Conservation (phyloP, 2,329 filamentous ascomycete species). For the Colletotrichum tropicale region DNA sequence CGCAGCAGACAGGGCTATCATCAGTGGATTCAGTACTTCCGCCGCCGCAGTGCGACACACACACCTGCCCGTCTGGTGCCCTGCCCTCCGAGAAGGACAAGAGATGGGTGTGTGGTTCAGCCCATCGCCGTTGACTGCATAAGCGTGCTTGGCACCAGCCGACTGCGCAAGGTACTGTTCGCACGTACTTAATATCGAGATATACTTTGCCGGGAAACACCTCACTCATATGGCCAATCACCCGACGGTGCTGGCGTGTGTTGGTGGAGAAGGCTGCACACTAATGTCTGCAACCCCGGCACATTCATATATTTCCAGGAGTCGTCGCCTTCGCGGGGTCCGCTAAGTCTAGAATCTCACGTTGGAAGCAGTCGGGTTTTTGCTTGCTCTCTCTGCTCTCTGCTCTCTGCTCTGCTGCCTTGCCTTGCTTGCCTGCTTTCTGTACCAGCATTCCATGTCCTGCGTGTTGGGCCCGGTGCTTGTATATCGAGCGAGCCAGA, state of each 20-base stretch:
- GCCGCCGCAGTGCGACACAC: neutral
- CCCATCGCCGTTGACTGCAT: neutral
- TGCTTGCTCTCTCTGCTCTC: neutral
- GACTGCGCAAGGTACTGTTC: neutral
- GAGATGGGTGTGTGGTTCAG: neutral
- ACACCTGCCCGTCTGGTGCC: slow-evolving; percentile 6
- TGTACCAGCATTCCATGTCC: neutral
- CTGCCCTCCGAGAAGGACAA: neutral
- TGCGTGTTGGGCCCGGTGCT: neutral
- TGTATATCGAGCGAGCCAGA: neutral
- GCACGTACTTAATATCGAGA: neutral
- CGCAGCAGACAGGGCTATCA: neutral
- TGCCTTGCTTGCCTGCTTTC: neutral
- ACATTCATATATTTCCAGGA: slow-evolving; percentile 15
- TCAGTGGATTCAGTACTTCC: neutral
- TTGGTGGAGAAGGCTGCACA: slow-evolving; percentile 3
- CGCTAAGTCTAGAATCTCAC: slow-evolving; percentile 10
- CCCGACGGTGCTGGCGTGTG: neutral
- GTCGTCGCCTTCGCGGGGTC: slow-evolving; percentile 13
- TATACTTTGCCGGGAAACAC: neutral
- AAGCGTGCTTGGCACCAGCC: neutral
- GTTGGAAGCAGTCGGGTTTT: neutral
- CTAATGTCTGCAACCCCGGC: neutral
- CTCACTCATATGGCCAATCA: neutral
- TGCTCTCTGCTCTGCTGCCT: neutral